Evolutionary conservation across 192 early-diverging fungal genomes (phyloP), one percentile per base, ranked within the genome.

Genomic region (Coemansia sp.): DNA sequence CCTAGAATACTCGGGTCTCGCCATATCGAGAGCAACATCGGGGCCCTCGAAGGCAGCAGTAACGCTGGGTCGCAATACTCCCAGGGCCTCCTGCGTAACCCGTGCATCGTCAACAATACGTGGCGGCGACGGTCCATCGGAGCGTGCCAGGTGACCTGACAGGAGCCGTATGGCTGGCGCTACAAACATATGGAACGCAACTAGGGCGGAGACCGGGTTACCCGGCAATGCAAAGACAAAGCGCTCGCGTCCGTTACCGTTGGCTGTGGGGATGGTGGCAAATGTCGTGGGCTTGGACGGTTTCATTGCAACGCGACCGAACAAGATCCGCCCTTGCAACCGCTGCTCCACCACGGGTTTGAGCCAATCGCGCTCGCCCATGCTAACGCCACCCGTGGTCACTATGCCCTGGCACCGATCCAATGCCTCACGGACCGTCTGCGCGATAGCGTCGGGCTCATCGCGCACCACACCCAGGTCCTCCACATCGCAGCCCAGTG

Each of bases 251-350:
- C 53, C 29, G 23, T 14, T 8, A 22, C 5, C 15, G 4, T 10
- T 3, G 13, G 15, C 31, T 25, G 56, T 19, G 0, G 82, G 72
- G 17, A 93, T 61, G 1, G 90, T 90, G 0, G 92, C 94, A 84
- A 98, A 98, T 8, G 94, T 97, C 0, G 93, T 96, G 9, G 96
- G 96, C 82, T 97, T 97, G 13, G 90, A 93, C 28, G 96, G 96
- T 66, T 96, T 97, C 87, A 98, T 88, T 36, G 77, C 69, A 11
- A 98, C 88, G 10, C 96, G 84, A 1, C 96, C 96, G 84, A 98
- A 96, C 44, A 91, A 87, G 23, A 97, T 89, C 0, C 62, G 82
- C 13, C 89, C 96, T n/a, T 82, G 82, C 15, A 96, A 65, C 11
- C 77, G 80, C 44, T 89, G 86, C 64, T 94, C 91, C 1, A 96